A percentile compares a stretch with the other conserved stretches of the same genome.
These are phyloP conservation scores for Camelina neglecta DNA, from an alignment of 345 rosid species.

Conservation along the genomic window DNA sequence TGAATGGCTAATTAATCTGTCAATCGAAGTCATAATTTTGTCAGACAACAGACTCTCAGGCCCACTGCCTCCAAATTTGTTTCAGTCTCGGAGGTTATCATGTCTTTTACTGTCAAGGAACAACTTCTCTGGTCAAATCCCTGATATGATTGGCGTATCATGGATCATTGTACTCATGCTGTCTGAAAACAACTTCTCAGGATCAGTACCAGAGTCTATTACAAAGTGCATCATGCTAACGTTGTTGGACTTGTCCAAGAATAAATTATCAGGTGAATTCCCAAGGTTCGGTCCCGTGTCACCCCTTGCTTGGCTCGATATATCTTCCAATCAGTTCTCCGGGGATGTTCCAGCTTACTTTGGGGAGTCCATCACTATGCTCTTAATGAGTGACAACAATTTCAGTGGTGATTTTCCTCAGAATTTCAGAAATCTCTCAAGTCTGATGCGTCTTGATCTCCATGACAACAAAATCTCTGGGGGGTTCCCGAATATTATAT, in stretches of 20 bases:
- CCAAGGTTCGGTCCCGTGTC: conserved; percentile 20
- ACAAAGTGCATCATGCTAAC: background rate
- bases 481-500: conserved; percentile 35
- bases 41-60: conserved; percentile 57
- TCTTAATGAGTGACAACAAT: conserved; percentile 35
- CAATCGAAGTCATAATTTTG: conserved; percentile 32
- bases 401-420: conserved; percentile 41
- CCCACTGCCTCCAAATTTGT: conserved; percentile 48
- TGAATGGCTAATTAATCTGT: conserved; percentile 48
- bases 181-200: conserved; percentile 48
- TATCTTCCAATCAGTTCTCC: conserved; percentile 42
- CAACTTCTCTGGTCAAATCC: conserved; percentile 52
- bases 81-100: conserved; percentile 35
- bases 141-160: conserved; percentile 30
- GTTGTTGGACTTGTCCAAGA: conserved; percentile 43
- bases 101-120: conserved; percentile 50
- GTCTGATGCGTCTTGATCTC: conserved; percentile 48
- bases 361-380: background rate
- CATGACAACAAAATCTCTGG: conserved; percentile 49
- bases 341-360: conserved; percentile 44
- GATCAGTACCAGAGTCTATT: conserved; percentile 46
- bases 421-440: conserved; percentile 19
- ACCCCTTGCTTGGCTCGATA: conserved; percentile 16
- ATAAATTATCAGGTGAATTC: conserved; percentile 46
- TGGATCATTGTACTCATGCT: background rate